phyloP scores from a whole-genome alignment of 2,329 filamentous ascomycete species.

The Macroventuria anomochaeta region DNA sequence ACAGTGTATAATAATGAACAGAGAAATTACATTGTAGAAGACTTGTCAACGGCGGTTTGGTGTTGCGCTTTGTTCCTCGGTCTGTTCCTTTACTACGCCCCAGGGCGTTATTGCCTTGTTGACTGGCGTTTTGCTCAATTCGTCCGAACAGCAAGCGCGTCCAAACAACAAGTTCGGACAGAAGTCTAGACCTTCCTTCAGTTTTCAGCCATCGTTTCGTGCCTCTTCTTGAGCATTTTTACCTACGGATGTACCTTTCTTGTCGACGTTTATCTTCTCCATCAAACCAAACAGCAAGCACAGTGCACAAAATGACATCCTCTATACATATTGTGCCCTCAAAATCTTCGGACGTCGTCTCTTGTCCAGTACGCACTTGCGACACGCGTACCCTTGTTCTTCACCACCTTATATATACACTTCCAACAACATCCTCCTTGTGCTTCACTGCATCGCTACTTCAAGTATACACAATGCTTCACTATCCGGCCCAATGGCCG shows the following conservation, averaged over 20 bases:
- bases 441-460: background rate
- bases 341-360: background rate
- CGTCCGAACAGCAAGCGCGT: background rate
- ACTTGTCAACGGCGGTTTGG: background rate
- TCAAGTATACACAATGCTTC: background rate
- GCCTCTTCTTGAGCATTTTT: too few species aligned
- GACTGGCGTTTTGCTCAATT: background rate
- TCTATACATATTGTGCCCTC: too few species aligned
- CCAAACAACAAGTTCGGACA: too few species aligned
- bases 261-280: too few species aligned
- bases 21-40: background rate
- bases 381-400: background rate
- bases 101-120: too few species aligned
- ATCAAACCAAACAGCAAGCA: background rate
- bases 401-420: background rate
- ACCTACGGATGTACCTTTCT: too few species aligned
- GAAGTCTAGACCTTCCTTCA: too few species aligned
- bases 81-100: background rate
- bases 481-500: background rate
- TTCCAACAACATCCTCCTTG: background rate
- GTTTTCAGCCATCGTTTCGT: too few species aligned
- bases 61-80: background rate
- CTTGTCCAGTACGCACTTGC: background rate
- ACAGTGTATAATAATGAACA: background rate
- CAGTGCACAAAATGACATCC: background rate